These are phyloP conservation scores for Colletotrichum orchidophilum DNA, from an alignment of 2,329 filamentous ascomycete genomes.

Conservation along the genomic window DNA sequence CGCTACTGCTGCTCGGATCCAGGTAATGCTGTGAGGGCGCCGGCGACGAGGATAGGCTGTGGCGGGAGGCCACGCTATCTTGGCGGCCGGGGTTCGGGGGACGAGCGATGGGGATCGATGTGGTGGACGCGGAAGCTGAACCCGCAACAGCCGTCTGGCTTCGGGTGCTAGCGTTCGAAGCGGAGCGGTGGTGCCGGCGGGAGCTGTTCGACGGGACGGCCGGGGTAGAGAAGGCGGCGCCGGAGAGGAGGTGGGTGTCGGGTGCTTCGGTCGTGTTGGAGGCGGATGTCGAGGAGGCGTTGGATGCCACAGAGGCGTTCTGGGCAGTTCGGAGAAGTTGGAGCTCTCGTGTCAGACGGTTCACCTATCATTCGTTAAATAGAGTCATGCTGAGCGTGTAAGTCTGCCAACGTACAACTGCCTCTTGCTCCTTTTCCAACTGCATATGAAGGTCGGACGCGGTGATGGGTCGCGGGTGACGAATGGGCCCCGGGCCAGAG, in stretches of 20 bases:
- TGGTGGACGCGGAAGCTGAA: slow-evolving; percentile 47
- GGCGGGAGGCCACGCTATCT: slow-evolving; percentile 64
- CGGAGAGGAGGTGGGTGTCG: slow-evolving; percentile 64
- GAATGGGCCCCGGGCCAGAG: slow-evolving; percentile 75
- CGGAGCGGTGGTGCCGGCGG: slow-evolving; percentile 66
- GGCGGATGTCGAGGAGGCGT: slow-evolving; percentile 69
- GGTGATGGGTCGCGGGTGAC: slow-evolving; percentile 88
- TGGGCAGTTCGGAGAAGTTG: slow-evolving; percentile 79
- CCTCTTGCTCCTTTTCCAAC: slow-evolving; percentile 95
- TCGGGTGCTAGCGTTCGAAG: slow-evolving; percentile 63
- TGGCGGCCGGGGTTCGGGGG: slow-evolving; percentile 59
- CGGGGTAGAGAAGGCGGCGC: slow-evolving; percentile 67
- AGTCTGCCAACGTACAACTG: slow-evolving; percentile 71
- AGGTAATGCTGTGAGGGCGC: slow-evolving; percentile 39
- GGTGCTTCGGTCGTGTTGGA: slow-evolving; percentile 57
- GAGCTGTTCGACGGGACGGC: slow-evolving; percentile 60
- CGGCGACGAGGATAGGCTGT: slow-evolving; percentile 61
- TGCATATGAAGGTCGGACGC: slow-evolving; percentile 88
- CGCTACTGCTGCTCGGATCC: slow-evolving; percentile 53
- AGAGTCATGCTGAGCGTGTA: neutral
- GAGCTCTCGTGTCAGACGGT: slow-evolving; percentile 90
- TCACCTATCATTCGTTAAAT: slow-evolving; percentile 68
- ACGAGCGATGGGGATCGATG: slow-evolving; percentile 56
- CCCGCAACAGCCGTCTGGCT: slow-evolving; percentile 59
- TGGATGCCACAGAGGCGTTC: slow-evolving; percentile 73